Evolutionary conservation across 441 rosid species (phyloP).

Genomic region (Gossypium trilobum): DNA sequence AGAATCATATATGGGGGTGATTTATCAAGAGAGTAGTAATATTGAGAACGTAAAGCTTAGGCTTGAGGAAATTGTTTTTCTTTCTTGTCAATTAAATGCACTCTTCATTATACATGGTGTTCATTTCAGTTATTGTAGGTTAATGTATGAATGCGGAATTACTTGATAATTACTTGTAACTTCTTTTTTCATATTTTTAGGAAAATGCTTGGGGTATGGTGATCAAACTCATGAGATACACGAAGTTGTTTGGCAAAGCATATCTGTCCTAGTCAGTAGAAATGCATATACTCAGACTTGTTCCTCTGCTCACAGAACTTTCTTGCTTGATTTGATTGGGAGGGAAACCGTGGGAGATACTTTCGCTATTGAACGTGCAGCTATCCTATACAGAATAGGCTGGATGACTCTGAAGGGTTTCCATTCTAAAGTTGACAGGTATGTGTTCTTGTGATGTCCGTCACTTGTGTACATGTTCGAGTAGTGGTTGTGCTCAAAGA

Average conservation of each 20-base stretch:
- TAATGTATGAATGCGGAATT: not conserved
- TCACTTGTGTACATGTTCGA: not conserved
- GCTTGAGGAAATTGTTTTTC: not conserved
- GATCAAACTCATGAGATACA: conserved; percentile 59
- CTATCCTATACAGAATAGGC: conserved; percentile 49
- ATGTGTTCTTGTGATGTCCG: conserved; percentile 17
- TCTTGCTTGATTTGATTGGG: conserved; percentile 57
- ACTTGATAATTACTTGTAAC: conserved; percentile 11
- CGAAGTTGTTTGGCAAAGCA: conserved; percentile 49
- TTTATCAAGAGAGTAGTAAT: not conserved
- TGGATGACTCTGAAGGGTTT: conserved; percentile 54
- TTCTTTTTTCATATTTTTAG: conserved; percentile 35
- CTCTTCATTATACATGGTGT: not conserved
- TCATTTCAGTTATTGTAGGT: not conserved
- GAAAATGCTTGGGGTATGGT: conserved; percentile 50
- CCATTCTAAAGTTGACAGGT: conserved; percentile 48
- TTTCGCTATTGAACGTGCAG: conserved; percentile 67
- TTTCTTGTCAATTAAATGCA: conserved; percentile 9
- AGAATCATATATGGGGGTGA: not conserved
- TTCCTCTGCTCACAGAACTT: conserved; percentile 25
- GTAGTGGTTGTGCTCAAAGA: not conserved
- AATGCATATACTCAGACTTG: conserved; percentile 30
- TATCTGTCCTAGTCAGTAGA: conserved; percentile 42
- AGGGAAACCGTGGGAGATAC: conserved; percentile 49
- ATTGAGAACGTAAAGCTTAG: not conserved